phyloP scores from a whole-genome alignment of 805 yeast species.

The Danielia oregonensis region DNA sequence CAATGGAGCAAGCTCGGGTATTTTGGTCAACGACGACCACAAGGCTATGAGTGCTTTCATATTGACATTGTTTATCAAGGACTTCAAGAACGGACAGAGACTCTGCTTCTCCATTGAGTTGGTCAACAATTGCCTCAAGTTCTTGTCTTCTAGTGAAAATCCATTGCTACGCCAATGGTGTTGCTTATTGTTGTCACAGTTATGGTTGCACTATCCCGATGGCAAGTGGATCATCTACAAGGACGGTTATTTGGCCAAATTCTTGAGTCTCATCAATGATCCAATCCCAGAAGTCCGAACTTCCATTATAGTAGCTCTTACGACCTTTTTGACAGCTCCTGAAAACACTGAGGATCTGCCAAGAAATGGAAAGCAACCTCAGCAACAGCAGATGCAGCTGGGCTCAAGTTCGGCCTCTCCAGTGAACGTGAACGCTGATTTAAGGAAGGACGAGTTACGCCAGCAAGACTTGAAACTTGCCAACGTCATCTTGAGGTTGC shows the following conservation, averaged over 20 bases:
- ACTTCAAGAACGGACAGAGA: constrained; percentile 74
- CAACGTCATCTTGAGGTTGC: constrained; percentile 57
- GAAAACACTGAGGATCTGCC: constrained; percentile 20
- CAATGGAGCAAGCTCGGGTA: constrained; percentile 16
- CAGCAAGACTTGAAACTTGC: constrained; percentile 72
- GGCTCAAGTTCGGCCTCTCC: constrained; percentile 11
- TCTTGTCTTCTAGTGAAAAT: constrained; percentile 68
- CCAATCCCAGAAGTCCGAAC: constrained; percentile 96
- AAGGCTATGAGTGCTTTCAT: constrained; percentile 95
- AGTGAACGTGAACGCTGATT: constrained; percentile 23
- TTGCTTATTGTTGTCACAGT: constrained; percentile 67
- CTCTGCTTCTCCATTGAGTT: constrained; percentile 74
- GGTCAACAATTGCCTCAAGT: constrained; percentile 59
- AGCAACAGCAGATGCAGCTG: constrained; percentile 11
- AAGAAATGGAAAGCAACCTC: constrained; percentile 12
- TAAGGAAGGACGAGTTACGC: constrained; percentile 46
- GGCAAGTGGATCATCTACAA: constrained; percentile 69
- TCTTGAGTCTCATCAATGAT: constrained; percentile 64
- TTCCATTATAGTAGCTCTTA: constrained; percentile 70
- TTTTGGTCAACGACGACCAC: constrained; percentile 69
- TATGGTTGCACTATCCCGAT: constrained; percentile 69
- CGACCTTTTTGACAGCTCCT: constrained; percentile 58
- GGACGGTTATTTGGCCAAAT: constrained; percentile 55
- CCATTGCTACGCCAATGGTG: constrained; percentile 95
- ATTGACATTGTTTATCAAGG: constrained; percentile 77